A percentile compares a stretch with the other conserved stretches of the same genome.
These are phyloP conservation scores for Lasiodiplodia sp. DNA, from an alignment of 2,329 filamentous ascomycete genomes.

Conservation along the genomic window DNA sequence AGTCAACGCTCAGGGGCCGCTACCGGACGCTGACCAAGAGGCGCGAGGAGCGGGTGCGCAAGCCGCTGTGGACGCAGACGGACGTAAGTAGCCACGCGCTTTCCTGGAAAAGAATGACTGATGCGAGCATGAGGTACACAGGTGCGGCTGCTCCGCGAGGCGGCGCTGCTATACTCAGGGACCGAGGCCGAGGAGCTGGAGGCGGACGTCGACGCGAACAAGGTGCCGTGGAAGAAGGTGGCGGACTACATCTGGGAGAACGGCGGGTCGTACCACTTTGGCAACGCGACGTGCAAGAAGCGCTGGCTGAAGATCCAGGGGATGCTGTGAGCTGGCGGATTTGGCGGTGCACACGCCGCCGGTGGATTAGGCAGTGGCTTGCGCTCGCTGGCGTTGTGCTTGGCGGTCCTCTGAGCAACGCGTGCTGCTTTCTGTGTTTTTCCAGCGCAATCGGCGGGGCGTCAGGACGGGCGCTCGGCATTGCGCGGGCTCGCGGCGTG, in stretches of 20 bases:
- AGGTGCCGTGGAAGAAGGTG: slow-evolving; percentile 67
- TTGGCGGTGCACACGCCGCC: neutral
- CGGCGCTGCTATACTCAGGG: slow-evolving; percentile 12
- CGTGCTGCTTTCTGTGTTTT: slow-evolving; percentile 8
- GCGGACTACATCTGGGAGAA: slow-evolving; percentile 59
- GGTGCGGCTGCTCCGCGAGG: slow-evolving; percentile 26
- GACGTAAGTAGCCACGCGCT: slow-evolving; percentile 63
- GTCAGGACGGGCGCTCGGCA: slow-evolving; percentile 6
- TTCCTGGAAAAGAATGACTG: neutral
- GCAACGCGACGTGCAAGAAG: slow-evolving; percentile 68
- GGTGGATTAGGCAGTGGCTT: neutral
- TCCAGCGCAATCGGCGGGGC: slow-evolving; percentile 25
- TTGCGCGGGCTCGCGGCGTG: neutral
- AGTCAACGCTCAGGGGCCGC: slow-evolving; percentile 75
- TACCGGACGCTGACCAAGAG: slow-evolving; percentile 71
- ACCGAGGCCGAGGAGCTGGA: slow-evolving; percentile 6
- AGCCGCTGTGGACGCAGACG: slow-evolving; percentile 67
- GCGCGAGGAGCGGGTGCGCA: slow-evolving; percentile 67
- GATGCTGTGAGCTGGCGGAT: neutral
- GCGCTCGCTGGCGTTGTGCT: neutral
- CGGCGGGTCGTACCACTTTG: slow-evolving; percentile 66
- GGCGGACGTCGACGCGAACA: slow-evolving; percentile 37
- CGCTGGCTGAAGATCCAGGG: slow-evolving; percentile 60
- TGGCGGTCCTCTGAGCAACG: neutral
- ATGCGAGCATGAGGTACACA: neutral